Conservation (phyloP, 495 filamentous ascomycete genomes). For the Tuber calosporum region DNA sequence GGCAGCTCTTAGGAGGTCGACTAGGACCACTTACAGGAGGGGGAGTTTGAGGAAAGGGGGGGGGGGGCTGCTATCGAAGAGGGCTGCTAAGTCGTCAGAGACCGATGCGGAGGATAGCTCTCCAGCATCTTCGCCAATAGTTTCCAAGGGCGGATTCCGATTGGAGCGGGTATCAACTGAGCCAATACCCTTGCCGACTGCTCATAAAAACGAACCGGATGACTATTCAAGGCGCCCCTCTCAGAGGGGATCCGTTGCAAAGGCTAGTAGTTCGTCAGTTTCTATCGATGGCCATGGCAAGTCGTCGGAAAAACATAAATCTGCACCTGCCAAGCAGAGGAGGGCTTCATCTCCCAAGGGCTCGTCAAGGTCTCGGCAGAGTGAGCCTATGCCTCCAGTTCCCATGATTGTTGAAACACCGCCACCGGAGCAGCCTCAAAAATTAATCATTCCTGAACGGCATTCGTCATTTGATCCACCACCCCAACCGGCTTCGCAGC, state of each 20-base stretch:
- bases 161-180: conserved; percentile 69
- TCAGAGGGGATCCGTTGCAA: conserved; percentile 9
- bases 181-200: conserved; percentile 50
- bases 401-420: conserved; percentile 68
- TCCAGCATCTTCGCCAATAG: conserved; percentile 46
- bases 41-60: conserved; percentile 79
- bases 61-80: conserved; percentile 66
- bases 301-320: conserved; percentile 35
- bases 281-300: conserved; percentile 28
- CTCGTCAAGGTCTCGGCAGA: conserved; percentile 28
- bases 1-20: conserved; percentile 76
- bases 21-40: conserved; percentile 81
- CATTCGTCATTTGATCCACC: conserved; percentile 42
- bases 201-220: conserved; percentile 17
- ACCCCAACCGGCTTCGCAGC: conserved; percentile 29
- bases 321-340: conserved; percentile 32
- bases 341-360: conserved; percentile 36
- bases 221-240: conserved; percentile 18
- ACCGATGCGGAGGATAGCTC: conserved; percentile 54
- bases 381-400: conserved; percentile 45
- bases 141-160: conserved; percentile 51
- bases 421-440: conserved; percentile 46
- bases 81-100: conserved; percentile 56
- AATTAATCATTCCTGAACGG: conserved; percentile 35
- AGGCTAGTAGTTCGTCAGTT: conserved; percentile 30